phyloP scores from a whole-genome alignment of 2,329 filamentous ascomycete species.

The Talaromyces sp. region DNA sequence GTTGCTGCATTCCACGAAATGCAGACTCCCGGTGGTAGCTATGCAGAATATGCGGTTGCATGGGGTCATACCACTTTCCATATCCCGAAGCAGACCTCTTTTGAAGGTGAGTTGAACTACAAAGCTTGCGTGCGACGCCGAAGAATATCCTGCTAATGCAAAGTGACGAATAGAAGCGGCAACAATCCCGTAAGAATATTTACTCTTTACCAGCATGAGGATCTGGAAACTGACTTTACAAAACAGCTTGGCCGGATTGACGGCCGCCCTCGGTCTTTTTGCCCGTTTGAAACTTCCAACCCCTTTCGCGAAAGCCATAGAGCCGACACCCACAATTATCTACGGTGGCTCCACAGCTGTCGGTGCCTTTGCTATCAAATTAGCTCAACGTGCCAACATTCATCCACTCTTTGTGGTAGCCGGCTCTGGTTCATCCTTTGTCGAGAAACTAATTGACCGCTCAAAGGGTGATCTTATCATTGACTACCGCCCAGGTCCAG shows the following conservation, averaged over 20 bases:
- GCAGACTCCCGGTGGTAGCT: slow-evolving; percentile 48
- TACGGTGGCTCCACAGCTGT: slow-evolving; percentile 54
- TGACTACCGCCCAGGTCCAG: slow-evolving; percentile 59
- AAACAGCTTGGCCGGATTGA: slow-evolving; percentile 48
- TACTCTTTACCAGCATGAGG: background rate
- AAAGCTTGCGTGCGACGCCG: background rate
- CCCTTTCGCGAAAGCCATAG: slow-evolving; percentile 43
- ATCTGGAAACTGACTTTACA: background rate
- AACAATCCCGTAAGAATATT: slow-evolving; percentile 45
- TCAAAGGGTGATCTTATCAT: slow-evolving; percentile 56
- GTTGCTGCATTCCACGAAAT: slow-evolving; percentile 52
- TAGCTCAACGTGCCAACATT: slow-evolving; percentile 54
- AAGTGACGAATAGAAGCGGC: slow-evolving; percentile 46
- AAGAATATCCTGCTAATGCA: background rate
- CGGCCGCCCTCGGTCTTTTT: slow-evolving; percentile 52
- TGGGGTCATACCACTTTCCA: slow-evolving; percentile 54
- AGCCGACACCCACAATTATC: slow-evolving; percentile 41
- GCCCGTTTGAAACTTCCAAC: slow-evolving; percentile 45
- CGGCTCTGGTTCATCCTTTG: slow-evolving; percentile 50
- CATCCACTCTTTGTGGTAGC: slow-evolving; percentile 61
- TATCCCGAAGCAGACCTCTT: slow-evolving; percentile 48
- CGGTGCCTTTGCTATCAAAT: slow-evolving; percentile 56
- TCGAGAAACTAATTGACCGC: slow-evolving; percentile 51
- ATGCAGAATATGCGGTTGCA: slow-evolving; percentile 55
- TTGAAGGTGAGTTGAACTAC: slow-evolving; percentile 46